These are phyloP conservation scores for Mayamaea pseudoterrestris DNA, from an alignment of 108 stramenopile genomes.

Conservation along the genomic window DNA sequence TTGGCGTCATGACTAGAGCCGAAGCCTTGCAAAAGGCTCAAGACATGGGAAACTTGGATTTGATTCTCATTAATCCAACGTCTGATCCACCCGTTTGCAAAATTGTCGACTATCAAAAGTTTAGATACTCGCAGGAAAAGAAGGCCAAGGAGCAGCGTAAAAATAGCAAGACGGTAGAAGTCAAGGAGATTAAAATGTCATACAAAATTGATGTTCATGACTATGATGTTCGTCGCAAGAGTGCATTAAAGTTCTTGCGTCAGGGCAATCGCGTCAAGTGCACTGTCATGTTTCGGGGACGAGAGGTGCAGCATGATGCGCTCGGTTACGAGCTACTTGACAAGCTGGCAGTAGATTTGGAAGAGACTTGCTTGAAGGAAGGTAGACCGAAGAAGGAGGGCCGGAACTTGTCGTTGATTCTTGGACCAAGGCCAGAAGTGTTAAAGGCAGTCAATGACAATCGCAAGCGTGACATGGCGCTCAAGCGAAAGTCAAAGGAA, in stretches of 20 bases:
- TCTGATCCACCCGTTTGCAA: constrained; percentile 91
- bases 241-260: constrained; percentile 71
- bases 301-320: constrained; percentile 72
- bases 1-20: constrained; percentile 74
- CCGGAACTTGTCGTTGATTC: constrained; percentile 45
- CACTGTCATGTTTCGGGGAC: constrained; percentile 69
- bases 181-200: constrained; percentile 95
- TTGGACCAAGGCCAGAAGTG: constrained; percentile 65
- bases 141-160: constrained; percentile 89
- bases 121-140: constrained; percentile 85
- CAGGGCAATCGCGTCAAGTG: constrained; percentile 84
- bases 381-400: constrained; percentile 68
- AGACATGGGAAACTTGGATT: constrained; percentile 76
- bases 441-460: constrained; percentile 63
- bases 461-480: constrained; percentile 26
- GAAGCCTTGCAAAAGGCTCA: constrained; percentile 83
- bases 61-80: constrained; percentile 81
- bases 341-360: constrained; percentile 51
- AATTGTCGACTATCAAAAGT: constrained; percentile 92
- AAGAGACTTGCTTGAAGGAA: constrained; percentile 41
- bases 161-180: constrained; percentile 86
- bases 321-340: constrained; percentile 62
- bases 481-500: constrained; percentile 12
- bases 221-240: constrained; percentile 81
- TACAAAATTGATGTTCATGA: constrained; percentile 95